Base-by-base conservation (phyloP, 2,329 filamentous ascomycete genomes). In the Colletotrichum kahawae region DNA sequence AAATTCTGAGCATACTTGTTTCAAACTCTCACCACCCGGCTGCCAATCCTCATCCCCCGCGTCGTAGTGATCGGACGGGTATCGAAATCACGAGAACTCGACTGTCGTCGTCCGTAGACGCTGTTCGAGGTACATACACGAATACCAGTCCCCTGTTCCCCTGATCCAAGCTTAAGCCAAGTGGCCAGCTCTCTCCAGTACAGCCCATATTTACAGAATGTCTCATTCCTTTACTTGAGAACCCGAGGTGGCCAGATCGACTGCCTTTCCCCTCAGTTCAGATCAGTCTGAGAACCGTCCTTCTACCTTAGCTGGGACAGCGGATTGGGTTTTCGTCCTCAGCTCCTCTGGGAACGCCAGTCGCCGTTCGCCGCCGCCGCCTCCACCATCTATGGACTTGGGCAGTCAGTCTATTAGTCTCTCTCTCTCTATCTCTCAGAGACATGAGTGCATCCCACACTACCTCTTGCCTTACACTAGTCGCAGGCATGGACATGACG, bases 181-280 rank as follows among this genome's bases (percentile, higher is more conserved):
- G 62, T 65, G 62, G 36, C 38, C 62, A 51, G 62, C 38, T 24
- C 18, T 31, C 16, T 65, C 24, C 62, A 43, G 21, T 43, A 38
- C 54, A 68, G 66, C 16, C 66, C 67, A 56, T 65, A 21, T 64
- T 60, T 34, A 34, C 70, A 74, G 60, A 74, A 65, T 76, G 70
- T 74, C 74, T 76, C 64, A 74, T 68, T 38, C 31, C 70, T 66
- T 21, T 76, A 65, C 51, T 62, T 60, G 69, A 72, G 72, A n/a
- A 56, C 21, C 56, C 63, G 62, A 72, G 36, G 43, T 67, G 63
- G 56, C 36, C 56, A 62, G 67, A 34, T 51, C 21, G 56, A 60
- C 36, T 34, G 7, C 34, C 16, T 62, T 33, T 56, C n/a, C 56
- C 63, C 69, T 34, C 54, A 31, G 34, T n/a, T 67, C 27, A 31